Evolutionary conservation across 2,329 filamentous ascomycete species (phyloP).

Genomic region (Daldinia sp.): DNA sequence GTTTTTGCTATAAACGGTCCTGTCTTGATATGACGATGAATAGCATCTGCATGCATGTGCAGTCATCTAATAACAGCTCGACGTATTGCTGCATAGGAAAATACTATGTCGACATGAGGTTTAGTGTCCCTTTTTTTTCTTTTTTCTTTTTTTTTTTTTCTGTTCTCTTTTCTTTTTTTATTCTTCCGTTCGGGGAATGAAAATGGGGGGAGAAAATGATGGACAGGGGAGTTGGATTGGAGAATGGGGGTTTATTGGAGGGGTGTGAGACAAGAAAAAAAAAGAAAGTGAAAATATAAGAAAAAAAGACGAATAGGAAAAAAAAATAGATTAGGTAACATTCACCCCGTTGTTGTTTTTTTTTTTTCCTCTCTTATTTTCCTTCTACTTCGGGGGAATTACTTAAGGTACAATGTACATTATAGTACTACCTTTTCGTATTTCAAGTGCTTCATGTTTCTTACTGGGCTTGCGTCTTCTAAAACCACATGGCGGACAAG

Average conservation of each 20-base stretch:
- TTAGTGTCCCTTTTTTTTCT: slow-evolving; percentile 8
- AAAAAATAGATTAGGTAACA: slow-evolving; percentile 18
- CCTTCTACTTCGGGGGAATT: not conserved
- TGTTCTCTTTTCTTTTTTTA: not conserved
- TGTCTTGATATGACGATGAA: slow-evolving; percentile 31
- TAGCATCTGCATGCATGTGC: slow-evolving; percentile 31
- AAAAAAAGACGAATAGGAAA: slow-evolving; percentile 4
- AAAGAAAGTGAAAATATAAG: slow-evolving; percentile 1
- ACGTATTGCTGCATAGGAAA: slow-evolving; percentile 28
- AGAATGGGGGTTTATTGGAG: slow-evolving; percentile 5
- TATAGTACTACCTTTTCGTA: not conserved
- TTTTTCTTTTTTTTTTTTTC: not conserved
- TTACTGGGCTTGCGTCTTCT: not conserved
- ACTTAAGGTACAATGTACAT: not conserved
- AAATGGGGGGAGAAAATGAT: slow-evolving; percentile 7
- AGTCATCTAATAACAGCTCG: slow-evolving; percentile 27
- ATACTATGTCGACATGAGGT: slow-evolving; percentile 11
- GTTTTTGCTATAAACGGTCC: slow-evolving; percentile 25
- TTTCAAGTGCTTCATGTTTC: not conserved
- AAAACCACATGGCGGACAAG: slow-evolving; percentile 5
- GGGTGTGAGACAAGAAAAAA: slow-evolving; percentile 18
- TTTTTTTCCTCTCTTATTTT: not conserved
- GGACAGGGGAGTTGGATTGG: slow-evolving; percentile 11
- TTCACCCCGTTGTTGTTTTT: not conserved
- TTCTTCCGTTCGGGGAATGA: slow-evolving; percentile 10